Conservation (phyloP, 495 filamentous ascomycete genomes). For the Amphirosellinia nigrospora region DNA sequence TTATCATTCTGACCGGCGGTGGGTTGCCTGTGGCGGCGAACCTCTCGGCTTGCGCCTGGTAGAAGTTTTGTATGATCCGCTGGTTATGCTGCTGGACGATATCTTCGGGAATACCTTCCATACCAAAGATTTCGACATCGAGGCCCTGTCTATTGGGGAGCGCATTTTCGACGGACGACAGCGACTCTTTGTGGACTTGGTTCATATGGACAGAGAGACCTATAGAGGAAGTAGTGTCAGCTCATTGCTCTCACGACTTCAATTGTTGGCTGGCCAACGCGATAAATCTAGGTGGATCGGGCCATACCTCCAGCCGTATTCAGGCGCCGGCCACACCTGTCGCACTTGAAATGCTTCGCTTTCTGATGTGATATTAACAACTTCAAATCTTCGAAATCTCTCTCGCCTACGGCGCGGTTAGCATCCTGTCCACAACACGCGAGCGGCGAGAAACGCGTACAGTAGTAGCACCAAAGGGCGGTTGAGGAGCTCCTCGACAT, state of each 20-base stretch:
- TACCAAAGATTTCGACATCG: constrained; percentile 96
- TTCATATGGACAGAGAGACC: constrained; percentile 96
- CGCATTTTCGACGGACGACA: constrained; percentile 88
- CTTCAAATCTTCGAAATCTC: constrained; percentile 96
- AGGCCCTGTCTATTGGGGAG: constrained; percentile 80
- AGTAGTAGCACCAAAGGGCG: constrained; percentile 99
- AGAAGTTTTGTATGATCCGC: constrained; percentile 80
- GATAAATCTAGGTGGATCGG: constrained; percentile 4
- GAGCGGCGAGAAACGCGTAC: constrained; percentile 46
- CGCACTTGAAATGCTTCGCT: constrained; percentile 98
- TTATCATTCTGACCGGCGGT: constrained; percentile 59
- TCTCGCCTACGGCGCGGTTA: constrained; percentile 62
- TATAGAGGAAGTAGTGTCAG: constrained; percentile 49
- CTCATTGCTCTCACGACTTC: constrained; percentile 3
- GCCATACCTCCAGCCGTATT: constrained; percentile 92
- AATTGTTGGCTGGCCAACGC: background rate
- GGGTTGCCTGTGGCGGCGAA: constrained; percentile 85
- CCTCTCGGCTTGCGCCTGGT: constrained; percentile 82
- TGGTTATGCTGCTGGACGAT: constrained; percentile 81
- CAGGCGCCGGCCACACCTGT: constrained; percentile 81
- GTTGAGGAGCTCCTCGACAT: constrained; percentile 82
- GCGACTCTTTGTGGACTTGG: constrained; percentile 94
- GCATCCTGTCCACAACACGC: constrained; percentile 1
- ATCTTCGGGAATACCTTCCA: constrained; percentile 94
- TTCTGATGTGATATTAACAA: constrained; percentile 97